Base-by-base conservation (phyloP, 192 early-diverging fungal species). In the Spizellomyces punctatus region DNA sequence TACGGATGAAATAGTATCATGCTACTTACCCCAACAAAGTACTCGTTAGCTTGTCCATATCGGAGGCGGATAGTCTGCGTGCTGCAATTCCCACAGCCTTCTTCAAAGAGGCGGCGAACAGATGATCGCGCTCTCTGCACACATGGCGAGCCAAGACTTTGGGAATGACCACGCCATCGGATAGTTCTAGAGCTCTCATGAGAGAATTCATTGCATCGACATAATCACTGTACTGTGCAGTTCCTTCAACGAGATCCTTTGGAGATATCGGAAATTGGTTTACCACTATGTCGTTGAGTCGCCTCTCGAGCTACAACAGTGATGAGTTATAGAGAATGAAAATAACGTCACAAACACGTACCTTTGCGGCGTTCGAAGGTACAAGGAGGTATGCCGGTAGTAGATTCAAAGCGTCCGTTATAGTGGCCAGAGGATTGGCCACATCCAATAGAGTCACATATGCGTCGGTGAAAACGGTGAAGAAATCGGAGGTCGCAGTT, bases 101-200 rank as follows among this genome's bases (percentile, higher is more conserved):
- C n/a, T 57, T 50, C 17, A 81, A 62, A 1, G 41, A 7, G 9
- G 10, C 61, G 5, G 76, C 76, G 48, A 71, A 77, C 7, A 78
- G 58, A 58, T 90, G 85, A 6, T 86, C 76, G 3, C 76, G 65
- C 36, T 88, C 83, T 43, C 85, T 78, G 47, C 88, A 82, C 16
- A 90, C 69, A 19, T 87, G 78, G 5, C 80, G 73, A 44, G 88
- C 71, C 12, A 90, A 68, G 1, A 78, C 58, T 57, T 82, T 82
- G 55, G 88, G 84, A 5, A 92, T 42, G n/a, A 55, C 66, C 8
- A 70, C 64, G 42, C 73, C 79, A 41, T 12, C 14, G 1, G 83
- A 75, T 2, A 59, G 64, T 9, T 78, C 80, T 63, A 89, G 75
- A 8, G 77, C 79, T 44, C 69, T 72, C 9, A 92, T 56, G 0